Conservation (phyloP, 2,329 filamentous ascomycete genomes). For the Clonostachys rosea region DNA sequence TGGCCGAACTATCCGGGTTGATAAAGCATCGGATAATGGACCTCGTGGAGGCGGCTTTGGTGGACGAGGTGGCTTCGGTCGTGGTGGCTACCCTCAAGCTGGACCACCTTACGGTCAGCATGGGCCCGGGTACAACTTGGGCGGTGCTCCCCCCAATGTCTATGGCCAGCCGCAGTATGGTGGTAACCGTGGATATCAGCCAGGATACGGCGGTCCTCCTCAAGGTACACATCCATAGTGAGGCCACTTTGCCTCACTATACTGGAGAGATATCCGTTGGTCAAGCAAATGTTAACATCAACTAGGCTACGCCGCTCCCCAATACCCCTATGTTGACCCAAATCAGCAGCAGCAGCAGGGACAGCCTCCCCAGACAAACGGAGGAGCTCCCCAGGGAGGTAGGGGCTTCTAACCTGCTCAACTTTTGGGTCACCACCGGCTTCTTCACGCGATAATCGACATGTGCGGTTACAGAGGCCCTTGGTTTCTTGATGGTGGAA, state of each 20-base stretch:
- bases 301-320: conserved; percentile 10
- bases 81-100: conserved; percentile 29
- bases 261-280: no score
- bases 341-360: conserved; percentile 27
- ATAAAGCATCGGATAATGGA: conserved; percentile 84
- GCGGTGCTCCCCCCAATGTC: conserved; percentile 24
- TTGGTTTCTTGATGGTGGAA: no score
- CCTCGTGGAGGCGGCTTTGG: conserved; percentile 52
- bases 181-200: conserved; percentile 27
- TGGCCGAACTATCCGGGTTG: conserved; percentile 88
- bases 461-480: neutral
- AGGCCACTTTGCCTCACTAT: no score
- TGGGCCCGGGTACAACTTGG: conserved; percentile 22
- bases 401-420: conserved; percentile 30
- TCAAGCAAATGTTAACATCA: neutral
- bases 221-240: conserved; percentile 5
- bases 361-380: conserved; percentile 6
- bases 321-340: conserved; percentile 43
- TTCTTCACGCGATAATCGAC: neutral
- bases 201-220: conserved; percentile 26
- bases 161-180: conserved; percentile 25
- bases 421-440: neutral
- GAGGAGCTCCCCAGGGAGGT: conserved; percentile 10
- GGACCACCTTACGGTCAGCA: conserved; percentile 28
- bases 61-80: conserved; percentile 26